Base-by-base conservation (phyloP, 1,139 yeast genomes). In the Scheffersomyces quercinus region DNA sequence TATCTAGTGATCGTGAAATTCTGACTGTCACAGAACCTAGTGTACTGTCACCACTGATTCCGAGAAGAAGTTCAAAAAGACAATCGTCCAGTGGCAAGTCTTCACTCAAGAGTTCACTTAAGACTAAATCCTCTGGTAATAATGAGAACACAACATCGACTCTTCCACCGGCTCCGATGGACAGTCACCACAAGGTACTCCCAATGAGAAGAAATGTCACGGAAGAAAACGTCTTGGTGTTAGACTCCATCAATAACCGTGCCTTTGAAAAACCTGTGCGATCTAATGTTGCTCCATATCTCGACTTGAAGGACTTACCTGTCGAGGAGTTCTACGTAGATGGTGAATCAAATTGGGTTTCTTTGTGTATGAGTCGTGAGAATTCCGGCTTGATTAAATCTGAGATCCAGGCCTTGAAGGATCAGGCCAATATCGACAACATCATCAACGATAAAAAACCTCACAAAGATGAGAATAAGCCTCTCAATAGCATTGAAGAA, bases 331-430 rank as follows among this genome's bases (percentile, higher is more conserved):
- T 63, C 41, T 59, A 58, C 37, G 53, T 51, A 13, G 75, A 69
- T 39, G 68, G 68, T 1, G 68, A 64, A 42, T 59, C 68, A 5
- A 73, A 73, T 47, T 73, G 78, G 78, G 57, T 63, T 5, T 15
- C 24, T 31, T 31, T 31, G 15, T 36, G 57, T 4, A 49, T 65
- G 11, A 50, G 61, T 10, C 48, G 65, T 29, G 69, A 65, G 28
- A 60, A 60, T 38, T 56, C 62, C 7, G 50, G 60, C 4, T 55
- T 64, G 29, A 55, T 56, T 28, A 52, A 48, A 3, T 20, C 26
- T 20, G 64, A 64, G 36, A 45, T 62, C 11, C 50, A 46, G 24
- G 59, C 60, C 29, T 48, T 61, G 37, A 55, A 50, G 43, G 59
- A 52, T 24, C 60, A 49, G 32, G 50, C 50, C 5, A 36, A 48